Conservation (phyloP, 164 flowering plant species). For the Saururus chinensis region DNA sequence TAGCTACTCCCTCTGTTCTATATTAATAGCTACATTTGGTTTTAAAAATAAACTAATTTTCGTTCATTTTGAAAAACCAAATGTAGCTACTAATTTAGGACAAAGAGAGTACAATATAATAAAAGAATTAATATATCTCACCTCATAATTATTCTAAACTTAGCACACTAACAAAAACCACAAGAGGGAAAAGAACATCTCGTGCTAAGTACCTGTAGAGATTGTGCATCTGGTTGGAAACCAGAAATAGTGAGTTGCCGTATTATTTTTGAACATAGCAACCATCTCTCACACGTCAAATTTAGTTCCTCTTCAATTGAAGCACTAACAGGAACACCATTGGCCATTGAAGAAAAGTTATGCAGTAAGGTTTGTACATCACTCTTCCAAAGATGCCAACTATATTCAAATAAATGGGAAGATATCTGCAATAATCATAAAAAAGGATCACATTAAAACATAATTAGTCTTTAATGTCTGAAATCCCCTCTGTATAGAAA, state of each 20-base stretch:
- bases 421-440: conserved; percentile 58
- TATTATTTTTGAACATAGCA: conserved; percentile 70
- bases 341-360: conserved; percentile 50
- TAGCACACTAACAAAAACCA: not conserved
- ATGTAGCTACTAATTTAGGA: no score
- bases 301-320: conserved; percentile 56
- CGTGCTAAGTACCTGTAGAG: conserved; percentile 51
- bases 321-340: conserved; percentile 26
- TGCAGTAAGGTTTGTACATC: conserved; percentile 65
- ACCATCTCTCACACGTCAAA: conserved; percentile 84
- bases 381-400: conserved; percentile 93
- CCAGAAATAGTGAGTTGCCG: conserved; percentile 74
- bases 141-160: no score
- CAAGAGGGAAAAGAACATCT: not conserved
- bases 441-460: not conserved
- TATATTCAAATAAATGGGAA: conserved; percentile 65
- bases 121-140: no score
- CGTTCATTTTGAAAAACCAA: no score
- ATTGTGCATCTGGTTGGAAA: conserved; percentile 70
- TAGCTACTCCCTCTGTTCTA: no score
- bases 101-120: no score
- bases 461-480: no score
- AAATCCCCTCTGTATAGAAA: no score
- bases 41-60: no score
- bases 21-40: no score